Conservation (phyloP, 2,329 filamentous ascomycete genomes). For the Colletotrichum theobromicola region DNA sequence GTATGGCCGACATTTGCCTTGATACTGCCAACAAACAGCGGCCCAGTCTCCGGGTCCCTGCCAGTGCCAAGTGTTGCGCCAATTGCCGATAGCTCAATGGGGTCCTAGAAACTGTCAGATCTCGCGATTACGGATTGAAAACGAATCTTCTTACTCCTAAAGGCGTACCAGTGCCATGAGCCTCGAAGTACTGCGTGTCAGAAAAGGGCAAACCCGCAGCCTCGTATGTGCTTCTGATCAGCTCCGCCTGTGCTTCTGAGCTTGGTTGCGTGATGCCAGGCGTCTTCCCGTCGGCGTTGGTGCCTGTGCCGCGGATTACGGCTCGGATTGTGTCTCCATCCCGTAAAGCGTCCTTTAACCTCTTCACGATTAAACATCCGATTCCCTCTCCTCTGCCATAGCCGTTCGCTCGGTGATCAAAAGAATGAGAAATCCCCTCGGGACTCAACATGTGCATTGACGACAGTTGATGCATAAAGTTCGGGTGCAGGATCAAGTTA, state of each 20-base stretch:
- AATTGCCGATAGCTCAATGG: conserved; percentile 56
- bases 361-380: conserved; percentile 44
- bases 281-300: conserved; percentile 38
- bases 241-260: conserved; percentile 33
- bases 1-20: conserved; percentile 48
- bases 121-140: background rate
- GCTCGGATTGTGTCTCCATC: conserved; percentile 43
- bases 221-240: conserved; percentile 20
- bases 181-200: conserved; percentile 43
- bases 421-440: conserved; percentile 25
- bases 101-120: conserved; percentile 59
- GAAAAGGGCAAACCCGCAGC: background rate
- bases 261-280: conserved; percentile 45
- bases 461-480: conserved; percentile 20
- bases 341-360: conserved; percentile 40
- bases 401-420: conserved; percentile 43
- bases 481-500: conserved; percentile 15
- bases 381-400: conserved; percentile 50
- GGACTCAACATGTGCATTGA: conserved; percentile 23
- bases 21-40: conserved; percentile 29
- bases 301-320: conserved; percentile 32
- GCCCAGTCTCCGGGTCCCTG: conserved; percentile 36
- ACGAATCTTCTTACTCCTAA: background rate
- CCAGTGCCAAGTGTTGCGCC: conserved; percentile 45
- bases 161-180: conserved; percentile 48